Percentiles rank a stretch among this genome's conserved stretches.
These are phyloP conservation scores for Suillus variegatus DNA, from an alignment of 768 basidiomycete genomes.

Conservation along the genomic window DNA sequence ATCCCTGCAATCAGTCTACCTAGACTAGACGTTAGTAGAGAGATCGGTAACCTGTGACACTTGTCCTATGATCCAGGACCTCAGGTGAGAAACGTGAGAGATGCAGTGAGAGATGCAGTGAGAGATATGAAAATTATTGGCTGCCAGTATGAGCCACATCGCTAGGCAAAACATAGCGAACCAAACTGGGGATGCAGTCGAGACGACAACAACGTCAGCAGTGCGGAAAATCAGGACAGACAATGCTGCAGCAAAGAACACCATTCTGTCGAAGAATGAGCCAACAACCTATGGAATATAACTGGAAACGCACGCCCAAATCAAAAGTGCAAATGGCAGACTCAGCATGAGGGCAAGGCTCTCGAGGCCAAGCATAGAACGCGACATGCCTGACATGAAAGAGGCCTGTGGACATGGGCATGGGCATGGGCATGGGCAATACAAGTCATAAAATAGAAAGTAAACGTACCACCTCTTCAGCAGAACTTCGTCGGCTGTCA, in stretches of 20 bases:
- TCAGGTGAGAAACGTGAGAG: background rate
- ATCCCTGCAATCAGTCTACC: background rate
- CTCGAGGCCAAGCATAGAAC: slow-evolving; percentile 4
- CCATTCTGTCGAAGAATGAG: background rate
- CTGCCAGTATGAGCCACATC: background rate
- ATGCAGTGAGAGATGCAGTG: too few relatives aligned
- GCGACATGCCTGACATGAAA: slow-evolving; percentile 2
- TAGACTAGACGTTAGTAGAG: background rate
- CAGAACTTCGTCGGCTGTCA: slow-evolving; percentile 14
- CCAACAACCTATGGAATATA: background rate
- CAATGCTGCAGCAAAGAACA: background rate
- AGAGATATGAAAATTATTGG: background rate
- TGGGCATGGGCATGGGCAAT: background rate
- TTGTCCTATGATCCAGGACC: slow-evolving; percentile 1
- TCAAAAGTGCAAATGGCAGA: slow-evolving; percentile 33
- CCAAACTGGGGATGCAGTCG: background rate
- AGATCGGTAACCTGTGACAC: background rate
- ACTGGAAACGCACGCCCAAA: slow-evolving; percentile 28
- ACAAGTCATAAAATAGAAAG: background rate
- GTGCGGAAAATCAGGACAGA: background rate
- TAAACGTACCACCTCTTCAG: slow-evolving; percentile 10
- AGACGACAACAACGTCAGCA: background rate
- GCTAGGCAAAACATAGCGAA: background rate
- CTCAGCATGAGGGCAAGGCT: slow-evolving; percentile 33
- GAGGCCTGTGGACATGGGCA: slow-evolving; percentile 1